These are phyloP conservation scores for Leccinum truebloodii DNA, from an alignment of 768 basidiomycete species.

Conservation along the genomic window DNA sequence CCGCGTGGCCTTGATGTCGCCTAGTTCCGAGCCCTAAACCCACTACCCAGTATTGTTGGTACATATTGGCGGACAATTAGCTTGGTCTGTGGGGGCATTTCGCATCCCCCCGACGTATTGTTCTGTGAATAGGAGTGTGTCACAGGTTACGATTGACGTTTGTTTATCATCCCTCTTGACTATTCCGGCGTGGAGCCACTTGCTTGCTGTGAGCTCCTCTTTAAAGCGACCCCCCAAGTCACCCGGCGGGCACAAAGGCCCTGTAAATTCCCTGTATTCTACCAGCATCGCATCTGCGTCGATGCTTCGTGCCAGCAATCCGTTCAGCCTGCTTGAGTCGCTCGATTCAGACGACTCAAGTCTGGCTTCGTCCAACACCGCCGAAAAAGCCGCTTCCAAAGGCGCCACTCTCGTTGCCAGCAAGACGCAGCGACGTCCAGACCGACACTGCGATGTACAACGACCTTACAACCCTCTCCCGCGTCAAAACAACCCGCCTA, in stretches of 20 bases:
- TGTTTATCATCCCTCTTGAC: conserved; percentile 13
- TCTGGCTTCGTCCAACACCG: background rate
- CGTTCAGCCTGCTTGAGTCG: conserved; percentile 5
- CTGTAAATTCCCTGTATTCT: background rate
- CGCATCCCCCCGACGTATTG: background rate
- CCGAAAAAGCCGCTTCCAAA: background rate
- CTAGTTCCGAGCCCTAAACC: conserved; percentile 10
- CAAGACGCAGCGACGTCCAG: background rate
- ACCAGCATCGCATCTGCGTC: background rate
- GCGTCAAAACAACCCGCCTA: background rate
- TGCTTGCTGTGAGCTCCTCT: conserved; percentile 3
- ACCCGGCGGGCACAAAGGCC: background rate
- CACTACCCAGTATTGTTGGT: background rate
- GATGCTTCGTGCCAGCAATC: conserved; percentile 2
- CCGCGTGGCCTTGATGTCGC: conserved; percentile 18
- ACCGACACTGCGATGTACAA: background rate
- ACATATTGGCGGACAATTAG: background rate
- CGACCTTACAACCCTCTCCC: background rate
- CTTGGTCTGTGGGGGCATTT: background rate
- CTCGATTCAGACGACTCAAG: background rate
- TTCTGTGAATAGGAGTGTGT: background rate
- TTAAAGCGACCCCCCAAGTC: background rate
- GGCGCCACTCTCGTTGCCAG: background rate
- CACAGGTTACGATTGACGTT: conserved; percentile 12
- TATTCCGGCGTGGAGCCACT: conserved; percentile 8